Percentiles rank a stretch among this genome's conserved stretches.
phyloP scores from a whole-genome alignment of 805 yeast genomes.

The Yarrowia porcina region DNA sequence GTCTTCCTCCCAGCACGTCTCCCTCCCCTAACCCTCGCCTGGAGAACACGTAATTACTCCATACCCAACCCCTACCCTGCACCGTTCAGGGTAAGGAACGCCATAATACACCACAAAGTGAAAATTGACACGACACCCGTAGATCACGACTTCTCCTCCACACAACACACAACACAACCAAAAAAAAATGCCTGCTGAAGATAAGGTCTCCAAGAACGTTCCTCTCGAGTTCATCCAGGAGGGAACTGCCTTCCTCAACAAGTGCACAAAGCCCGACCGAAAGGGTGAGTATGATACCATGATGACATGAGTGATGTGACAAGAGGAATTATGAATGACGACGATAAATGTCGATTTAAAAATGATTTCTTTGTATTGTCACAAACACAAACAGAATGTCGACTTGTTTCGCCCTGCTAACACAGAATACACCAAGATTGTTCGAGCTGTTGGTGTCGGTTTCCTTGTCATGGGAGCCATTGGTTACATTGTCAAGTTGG shows the following conservation, averaged over 20 bases:
- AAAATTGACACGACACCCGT: conserved; percentile 16
- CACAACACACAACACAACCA: conserved; percentile 49
- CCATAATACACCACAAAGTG: conserved; percentile 9
- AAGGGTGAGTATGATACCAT: conserved; percentile 58
- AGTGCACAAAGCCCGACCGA: conserved; percentile 88
- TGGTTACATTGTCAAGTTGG: conserved; percentile 89
- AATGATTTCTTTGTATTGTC: too few relatives aligned
- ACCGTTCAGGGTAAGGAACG: neutral
- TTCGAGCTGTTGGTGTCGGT: conserved; percentile 96
- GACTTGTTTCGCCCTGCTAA: too few relatives aligned
- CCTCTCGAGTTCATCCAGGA: conserved; percentile 91
- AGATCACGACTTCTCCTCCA: neutral
- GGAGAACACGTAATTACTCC: neutral
- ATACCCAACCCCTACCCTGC: neutral
- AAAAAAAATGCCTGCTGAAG: conserved; percentile 48
- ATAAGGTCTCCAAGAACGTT: conserved; percentile 43
- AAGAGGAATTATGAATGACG: too few relatives aligned
- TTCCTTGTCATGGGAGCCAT: conserved; percentile 97
- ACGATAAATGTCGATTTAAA: too few relatives aligned
- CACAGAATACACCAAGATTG: conserved; percentile 75
- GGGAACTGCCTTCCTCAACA: conserved; percentile 80
- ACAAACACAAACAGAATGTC: too few relatives aligned
- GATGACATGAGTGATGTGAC: neutral
- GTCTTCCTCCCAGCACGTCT: too few relatives aligned
- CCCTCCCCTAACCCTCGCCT: neutral